A percentile compares a stretch with the other conserved stretches of the same genome.
Evolutionary conservation across 768 basidiomycete genomes (phyloP).

Genomic region (Lactarius sp.): DNA sequence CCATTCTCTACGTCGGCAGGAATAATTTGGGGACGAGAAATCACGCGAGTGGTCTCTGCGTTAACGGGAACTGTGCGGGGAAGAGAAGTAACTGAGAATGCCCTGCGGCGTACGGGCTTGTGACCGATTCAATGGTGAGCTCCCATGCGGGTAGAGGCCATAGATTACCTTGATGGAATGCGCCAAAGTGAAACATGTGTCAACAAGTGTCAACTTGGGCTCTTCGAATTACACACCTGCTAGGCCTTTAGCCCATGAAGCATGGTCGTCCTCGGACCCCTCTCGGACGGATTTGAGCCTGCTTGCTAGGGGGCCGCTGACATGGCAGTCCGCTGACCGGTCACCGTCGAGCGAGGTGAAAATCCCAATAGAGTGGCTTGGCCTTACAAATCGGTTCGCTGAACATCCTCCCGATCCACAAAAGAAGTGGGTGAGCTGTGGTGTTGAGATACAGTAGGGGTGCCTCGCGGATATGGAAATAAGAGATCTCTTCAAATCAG

Average conservation of each 20-base stretch:
- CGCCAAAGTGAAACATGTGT: not conserved
- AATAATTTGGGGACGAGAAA: not conserved
- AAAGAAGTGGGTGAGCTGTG: constrained; percentile 4
- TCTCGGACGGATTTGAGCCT: no score
- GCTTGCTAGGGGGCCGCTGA: no score
- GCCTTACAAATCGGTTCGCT: constrained; percentile 3
- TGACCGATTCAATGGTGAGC: not conserved
- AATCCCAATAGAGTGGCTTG: not conserved
- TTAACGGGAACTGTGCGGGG: not conserved
- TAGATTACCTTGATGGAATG: not conserved
- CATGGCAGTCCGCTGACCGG: no score
- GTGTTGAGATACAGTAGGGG: not conserved
- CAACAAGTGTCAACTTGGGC: not conserved
- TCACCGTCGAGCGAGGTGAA: no score
- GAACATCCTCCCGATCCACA: constrained; percentile 1
- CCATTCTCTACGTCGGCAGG: not conserved
- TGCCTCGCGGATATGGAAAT: not conserved
- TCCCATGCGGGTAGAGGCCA: not conserved
- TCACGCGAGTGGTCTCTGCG: not conserved
- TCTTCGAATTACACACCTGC: not conserved
- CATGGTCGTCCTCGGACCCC: not conserved
- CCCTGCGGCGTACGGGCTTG: not conserved
- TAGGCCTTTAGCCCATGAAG: not conserved
- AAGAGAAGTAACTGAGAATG: constrained; percentile 1
- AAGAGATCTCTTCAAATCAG: not conserved